Evolutionary conservation across 1,139 yeast genomes (phyloP).

Genomic region (Yamadazyma kanchanaburiensis): DNA sequence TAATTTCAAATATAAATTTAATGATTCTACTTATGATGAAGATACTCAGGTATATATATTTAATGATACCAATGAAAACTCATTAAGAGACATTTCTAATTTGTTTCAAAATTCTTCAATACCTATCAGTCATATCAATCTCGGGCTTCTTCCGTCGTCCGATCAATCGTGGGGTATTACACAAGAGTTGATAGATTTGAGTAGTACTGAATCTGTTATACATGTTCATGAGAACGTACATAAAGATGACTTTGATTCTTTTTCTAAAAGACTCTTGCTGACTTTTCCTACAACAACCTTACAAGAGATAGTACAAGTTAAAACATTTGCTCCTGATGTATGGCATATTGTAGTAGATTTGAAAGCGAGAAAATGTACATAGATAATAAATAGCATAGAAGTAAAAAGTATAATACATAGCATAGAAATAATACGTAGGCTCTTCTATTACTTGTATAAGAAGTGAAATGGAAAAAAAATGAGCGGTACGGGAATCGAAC

Average conservation of each 20-base stretch:
- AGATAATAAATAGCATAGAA: no score
- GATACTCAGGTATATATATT: conserved; percentile 40
- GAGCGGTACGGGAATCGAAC: conserved; percentile 80
- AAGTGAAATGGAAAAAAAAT: conserved; percentile 26
- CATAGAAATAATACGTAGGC: no score
- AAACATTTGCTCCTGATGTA: conserved; percentile 84
- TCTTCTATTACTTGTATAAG: no score
- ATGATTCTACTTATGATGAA: conserved; percentile 14
- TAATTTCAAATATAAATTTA: conserved; percentile 29
- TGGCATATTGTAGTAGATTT: conserved; percentile 75
- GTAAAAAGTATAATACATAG: no score
- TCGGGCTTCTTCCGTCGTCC: conserved; percentile 77
- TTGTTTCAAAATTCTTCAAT: conserved; percentile 34
- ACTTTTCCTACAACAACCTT: conserved; percentile 14
- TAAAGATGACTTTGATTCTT: conserved; percentile 33
- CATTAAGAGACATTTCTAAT: conserved; percentile 35
- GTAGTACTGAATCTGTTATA: conserved; percentile 24
- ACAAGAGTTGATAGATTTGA: conserved; percentile 17
- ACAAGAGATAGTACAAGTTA: conserved; percentile 54
- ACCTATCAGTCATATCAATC: conserved; percentile 59
- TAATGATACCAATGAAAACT: conserved; percentile 58
- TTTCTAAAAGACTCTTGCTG: conserved; percentile 17
- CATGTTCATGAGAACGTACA: conserved; percentile 81
- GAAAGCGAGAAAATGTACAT: no score
- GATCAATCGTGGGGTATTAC: conserved; percentile 58